Evolutionary conservation across 345 rosid species (phyloP).

Genomic region (Garcia nutans): DNA sequence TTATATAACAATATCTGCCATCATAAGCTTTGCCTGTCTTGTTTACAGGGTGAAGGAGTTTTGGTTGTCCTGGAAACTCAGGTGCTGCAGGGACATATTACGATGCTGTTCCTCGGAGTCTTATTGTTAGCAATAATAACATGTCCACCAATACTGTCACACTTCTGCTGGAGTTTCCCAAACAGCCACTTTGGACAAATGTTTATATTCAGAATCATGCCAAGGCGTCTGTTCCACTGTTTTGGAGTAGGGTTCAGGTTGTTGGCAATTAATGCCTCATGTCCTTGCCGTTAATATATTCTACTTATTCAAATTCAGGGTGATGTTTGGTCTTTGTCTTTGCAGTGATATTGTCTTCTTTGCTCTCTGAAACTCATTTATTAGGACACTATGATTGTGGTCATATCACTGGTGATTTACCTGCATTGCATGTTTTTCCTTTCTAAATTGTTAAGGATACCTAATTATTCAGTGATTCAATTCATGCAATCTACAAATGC

Average conservation of each 20-base stretch:
- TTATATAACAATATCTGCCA: neutral
- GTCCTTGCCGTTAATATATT: slow-evolving; percentile 10
- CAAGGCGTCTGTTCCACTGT: slow-evolving; percentile 67
- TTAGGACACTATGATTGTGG: neutral
- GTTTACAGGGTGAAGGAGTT: slow-evolving; percentile 58
- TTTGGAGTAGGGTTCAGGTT: slow-evolving; percentile 80
- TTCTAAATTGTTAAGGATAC: neutral
- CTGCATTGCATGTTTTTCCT: neutral
- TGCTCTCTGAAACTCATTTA: neutral
- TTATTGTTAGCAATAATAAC: slow-evolving; percentile 54
- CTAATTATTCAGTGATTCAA: neutral
- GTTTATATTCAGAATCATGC: slow-evolving; percentile 48
- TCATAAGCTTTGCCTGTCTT: slow-evolving; percentile 3
- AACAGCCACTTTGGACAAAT: slow-evolving; percentile 70
- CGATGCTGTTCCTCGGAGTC: slow-evolving; percentile 75
- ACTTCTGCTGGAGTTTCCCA: slow-evolving; percentile 63
- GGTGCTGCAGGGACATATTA: slow-evolving; percentile 80
- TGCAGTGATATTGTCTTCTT: neutral
- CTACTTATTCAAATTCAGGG: neutral
- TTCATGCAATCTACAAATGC: neutral
- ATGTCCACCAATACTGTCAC: slow-evolving; percentile 65
- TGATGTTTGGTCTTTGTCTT: slow-evolving; percentile 8
- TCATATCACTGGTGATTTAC: neutral
- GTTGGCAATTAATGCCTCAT: slow-evolving; percentile 19
- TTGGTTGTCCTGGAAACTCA: slow-evolving; percentile 57